Base-by-base conservation (phyloP, 164 flowering plant species). In the Sextonia rubra region DNA sequence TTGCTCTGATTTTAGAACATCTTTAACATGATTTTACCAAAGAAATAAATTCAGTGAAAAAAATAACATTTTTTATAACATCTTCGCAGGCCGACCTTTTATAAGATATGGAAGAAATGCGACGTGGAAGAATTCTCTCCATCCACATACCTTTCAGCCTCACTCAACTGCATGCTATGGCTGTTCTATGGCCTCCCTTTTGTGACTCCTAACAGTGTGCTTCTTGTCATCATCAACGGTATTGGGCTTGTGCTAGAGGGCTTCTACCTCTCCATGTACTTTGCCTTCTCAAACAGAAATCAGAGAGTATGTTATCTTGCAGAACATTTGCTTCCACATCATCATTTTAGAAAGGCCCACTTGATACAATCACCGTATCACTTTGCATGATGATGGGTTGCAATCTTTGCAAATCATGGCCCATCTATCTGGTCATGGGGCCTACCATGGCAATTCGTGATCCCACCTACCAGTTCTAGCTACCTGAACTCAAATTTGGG, bases 151-250 rank as follows among this genome's bases (percentile, higher is more conserved):
- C 64, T 86, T 0, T 83, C 82, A 0, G 80, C 87, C 0, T 12
- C 80, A 17, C 12, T 81, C 69, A 86, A 80, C 62, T 86, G 89
- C 61, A 22, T 69, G 69, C 37, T 84, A 48, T 82, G 89, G 89
- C 68, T 81, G 4, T 70, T 84, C 71, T 86, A 82, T 32, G 89
- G 89, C 15, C 64, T 81, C 0, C 89, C 89, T 2, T 0, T 77
- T 18, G 86, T 84, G 12, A 85, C 80, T 70, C 87, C 89, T 5
- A 52, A 86, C 52, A 86, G 89, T 70, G 37, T 47, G 48, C 77
- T 85, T 0, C 84, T 85, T 22, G 55, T 79, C 71, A 83, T 86
- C 69, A 85, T 83, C 29, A 85, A 85, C 52, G 67, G 70, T 9
- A 23, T 75, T n/a, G 88, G 88, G 0, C 69, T 79, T 12, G 32